Base-by-base conservation (phyloP, 2,329 filamentous ascomycete species). In the Bretziella fagacearum region DNA sequence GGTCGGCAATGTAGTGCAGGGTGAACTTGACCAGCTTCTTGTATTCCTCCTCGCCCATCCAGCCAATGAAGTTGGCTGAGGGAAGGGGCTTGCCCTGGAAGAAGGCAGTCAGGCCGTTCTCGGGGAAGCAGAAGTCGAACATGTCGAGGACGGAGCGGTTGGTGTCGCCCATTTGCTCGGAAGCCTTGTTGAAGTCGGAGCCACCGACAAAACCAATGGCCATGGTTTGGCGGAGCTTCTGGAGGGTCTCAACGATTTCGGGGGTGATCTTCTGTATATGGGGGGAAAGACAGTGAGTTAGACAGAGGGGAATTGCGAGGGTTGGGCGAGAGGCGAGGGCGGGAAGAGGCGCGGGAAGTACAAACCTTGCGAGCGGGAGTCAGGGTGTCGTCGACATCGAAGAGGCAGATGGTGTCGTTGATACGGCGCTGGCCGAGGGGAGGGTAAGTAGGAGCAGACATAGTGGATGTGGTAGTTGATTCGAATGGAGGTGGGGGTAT, bases 71-170 rank as follows among this genome's bases (percentile, higher is more conserved):
- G 65, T 76, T 84, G 65, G 81, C 81, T 57, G 77, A 78, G 1
- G 79, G 70, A 49, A 96, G 75, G 47, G 74, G 71, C 61, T 79
- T 65, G 57, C 89, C 91, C 58, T 87, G 66, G 59, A 86, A 85
- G 71, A 74, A 93, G 36, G 89, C 91, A 1, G 83, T 93, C 55
- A 98, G 76, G 8, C 91, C 91, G 66, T 98, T 98, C 69, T 98
- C 91, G 50, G 86, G 71, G 68, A 98, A 98, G 74, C 82, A 91
- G 68, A 84, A 98, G 70, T 98, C 91, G 70, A 98, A 98, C 58
- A 96, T 78, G 52, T 76, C 70, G 45, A 79, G 86, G 52, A 96
- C 89, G 55, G 80, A 71, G 23, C 65, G 63, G 49, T 72, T 66
- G 22, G 73, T 62, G 3, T 75, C 60, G 61, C 86, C 86, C 52